A percentile compares a stretch with the other conserved stretches of the same genome.
Conservation (phyloP, 1,284 basidiomycete genomes). For the Puccinia polysora region DNA sequence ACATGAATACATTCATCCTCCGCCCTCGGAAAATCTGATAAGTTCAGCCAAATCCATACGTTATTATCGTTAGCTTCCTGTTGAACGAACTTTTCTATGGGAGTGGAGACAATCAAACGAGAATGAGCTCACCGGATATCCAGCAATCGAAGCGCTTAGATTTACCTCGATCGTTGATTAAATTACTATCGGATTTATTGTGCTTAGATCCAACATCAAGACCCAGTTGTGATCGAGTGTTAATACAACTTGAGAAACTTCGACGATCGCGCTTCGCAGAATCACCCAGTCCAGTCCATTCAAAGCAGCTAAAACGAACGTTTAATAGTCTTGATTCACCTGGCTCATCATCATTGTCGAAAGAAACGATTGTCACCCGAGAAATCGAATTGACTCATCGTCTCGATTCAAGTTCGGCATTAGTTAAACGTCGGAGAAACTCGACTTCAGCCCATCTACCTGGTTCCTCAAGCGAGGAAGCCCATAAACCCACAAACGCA, state of each 20-base stretch:
- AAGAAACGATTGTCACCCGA: too few relatives aligned
- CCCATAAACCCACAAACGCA: too few relatives aligned
- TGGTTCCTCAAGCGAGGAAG: too few relatives aligned
- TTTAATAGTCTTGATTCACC: too few relatives aligned
- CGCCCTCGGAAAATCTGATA: too few relatives aligned
- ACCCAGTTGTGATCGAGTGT: conserved; percentile 68
- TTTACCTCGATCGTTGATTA: conserved; percentile 64
- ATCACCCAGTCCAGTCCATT: neutral
- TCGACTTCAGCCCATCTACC: too few relatives aligned
- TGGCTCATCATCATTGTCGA: too few relatives aligned
- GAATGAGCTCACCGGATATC: conserved; percentile 54
- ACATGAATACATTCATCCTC: neutral
- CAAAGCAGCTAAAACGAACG: neutral
- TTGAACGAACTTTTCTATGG: conserved; percentile 1
- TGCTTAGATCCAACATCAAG: conserved; percentile 61
- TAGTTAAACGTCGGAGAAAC: neutral
- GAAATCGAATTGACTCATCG: too few relatives aligned
- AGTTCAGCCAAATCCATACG: too few relatives aligned
- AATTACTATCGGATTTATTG: conserved; percentile 68
- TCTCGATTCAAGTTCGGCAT: neutral
- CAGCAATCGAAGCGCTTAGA: conserved; percentile 60
- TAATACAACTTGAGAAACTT: conserved; percentile 57
- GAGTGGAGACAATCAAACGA: neutral
- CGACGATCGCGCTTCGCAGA: neutral
- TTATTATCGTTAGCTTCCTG: neutral